Base-by-base conservation (phyloP, 2,329 filamentous ascomycete species). In the Fusarium setosum region DNA sequence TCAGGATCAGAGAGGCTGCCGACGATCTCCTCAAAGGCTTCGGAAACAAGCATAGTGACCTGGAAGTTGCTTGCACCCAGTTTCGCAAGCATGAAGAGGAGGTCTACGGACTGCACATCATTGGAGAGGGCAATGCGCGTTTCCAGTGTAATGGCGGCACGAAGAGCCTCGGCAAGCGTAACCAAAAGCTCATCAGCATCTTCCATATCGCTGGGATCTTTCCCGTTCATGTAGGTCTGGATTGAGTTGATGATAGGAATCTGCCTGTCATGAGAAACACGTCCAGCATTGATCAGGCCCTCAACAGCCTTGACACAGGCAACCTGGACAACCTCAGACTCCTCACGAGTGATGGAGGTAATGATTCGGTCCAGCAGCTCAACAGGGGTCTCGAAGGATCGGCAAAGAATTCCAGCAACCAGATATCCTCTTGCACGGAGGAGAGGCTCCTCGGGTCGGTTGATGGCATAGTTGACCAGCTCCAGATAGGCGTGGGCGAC, bases 151-250 rank as follows among this genome's bases (percentile, higher is more conserved):
- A 98, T 96, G 24, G 92, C 90, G 70, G 94, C 90, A 50, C 93
- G 88, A 4, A 98, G 83, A 1, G 94, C 92, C 78, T 97, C 94
- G 6, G 95, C 92, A 29, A 99, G 83, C 1, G 94, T 95, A 13
- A 97, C 92, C 68, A 97, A 89, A 54, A 98, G 86, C 76, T 99
- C 96, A 69, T 98, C 95, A 11, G 92, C 92, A 64, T 97, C 94
- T 54, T 92, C 89, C 45, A 97, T 86, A 17, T 97, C 94, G 51
- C 87, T 88, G 47, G 96, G 84, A 72, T 97, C 94, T 75, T 95
- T 94, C 15, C 86, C 82, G 41, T 90, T 86, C 68, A 98, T 86
- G 78, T 94, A 99, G 32, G 90, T 82, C 50, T 88, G 86, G 63
- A 92, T 86, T 11, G 89, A 85, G n/a, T 79, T 83, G 47, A 89